Base-by-base conservation (phyloP, 148 eudicot genomes). In the Bassia scoparia region DNA sequence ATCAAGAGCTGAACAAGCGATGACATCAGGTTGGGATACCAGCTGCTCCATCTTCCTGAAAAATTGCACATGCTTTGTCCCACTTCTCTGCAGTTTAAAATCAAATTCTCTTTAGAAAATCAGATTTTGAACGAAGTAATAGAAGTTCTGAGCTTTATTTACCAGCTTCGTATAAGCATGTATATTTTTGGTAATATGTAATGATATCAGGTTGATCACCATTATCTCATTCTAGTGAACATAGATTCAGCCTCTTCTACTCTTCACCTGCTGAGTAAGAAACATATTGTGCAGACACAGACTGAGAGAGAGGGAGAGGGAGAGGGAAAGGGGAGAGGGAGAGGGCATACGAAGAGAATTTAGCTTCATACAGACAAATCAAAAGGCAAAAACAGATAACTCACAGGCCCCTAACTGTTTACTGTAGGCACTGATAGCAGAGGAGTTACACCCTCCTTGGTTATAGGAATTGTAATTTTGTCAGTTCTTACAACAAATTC, bases 371-470 rank as follows among this genome's bases (percentile, higher is more conserved):
- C 33, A 50, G 69, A 72, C 61, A 64, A 77, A 70, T 29, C 13
- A 31, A 81, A 43, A 34, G 41, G 29, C 33, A 31, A 26, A 61
- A 61, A n/a, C 35, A 58, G 21, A 79, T 56, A n/a, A 62, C 44
- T 67, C 60, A 69, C 61, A 67, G 75, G 46, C n/a, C 83, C 90
- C 85, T 91, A 80, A 97, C 98, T 83, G 96, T 81, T 84, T 87
- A 83, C 96, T 87, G 66, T 88, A 94, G 50, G 89, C 90, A 76
- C 87, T 83, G 76, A 94, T 94, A 61, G 87, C 97, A 67, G 98
- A 94, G 21, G 96, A n/a, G 84, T n/a, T 87, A 94, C 27, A 94
- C n/a, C 93, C 87, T 91, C 98, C 79, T 82, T 87, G 66, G 96
- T 87, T 64, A 88, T 41, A 46, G 89, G 86, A 74, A 89, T 80